These are phyloP conservation scores for Hanseniaspora gamundiae DNA, from an alignment of 1,139 yeast genomes.

Conservation along the genomic window DNA sequence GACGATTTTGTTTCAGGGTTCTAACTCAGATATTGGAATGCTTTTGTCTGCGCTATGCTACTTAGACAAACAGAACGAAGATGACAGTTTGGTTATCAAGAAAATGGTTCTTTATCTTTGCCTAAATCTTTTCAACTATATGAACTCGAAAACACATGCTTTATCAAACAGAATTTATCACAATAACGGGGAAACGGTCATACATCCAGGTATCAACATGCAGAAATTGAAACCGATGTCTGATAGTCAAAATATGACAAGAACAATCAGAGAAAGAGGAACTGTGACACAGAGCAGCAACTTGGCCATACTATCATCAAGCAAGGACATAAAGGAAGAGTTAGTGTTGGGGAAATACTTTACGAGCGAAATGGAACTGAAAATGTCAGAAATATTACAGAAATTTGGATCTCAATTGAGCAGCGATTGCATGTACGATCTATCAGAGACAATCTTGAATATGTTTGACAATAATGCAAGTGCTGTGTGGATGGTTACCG, in stretches of 20 bases:
- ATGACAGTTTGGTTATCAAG: neutral
- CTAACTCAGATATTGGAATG: neutral
- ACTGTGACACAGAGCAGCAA: neutral
- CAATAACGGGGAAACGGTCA: neutral
- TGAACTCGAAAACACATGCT: neutral
- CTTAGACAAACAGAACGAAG: neutral
- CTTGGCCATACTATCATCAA: neutral
- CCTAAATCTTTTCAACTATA: neutral
- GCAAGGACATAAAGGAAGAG: neutral
- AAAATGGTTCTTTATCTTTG: neutral
- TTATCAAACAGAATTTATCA: neutral
- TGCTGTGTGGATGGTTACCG: neutral
- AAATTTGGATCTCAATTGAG: neutral
- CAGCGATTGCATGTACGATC: neutral
- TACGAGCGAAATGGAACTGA: neutral
- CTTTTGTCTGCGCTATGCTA: neutral
- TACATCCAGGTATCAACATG: neutral
- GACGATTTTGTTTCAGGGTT: neutral
- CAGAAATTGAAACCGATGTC: neutral
- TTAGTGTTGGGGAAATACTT: neutral
- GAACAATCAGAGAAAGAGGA: neutral
- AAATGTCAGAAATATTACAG: neutral
- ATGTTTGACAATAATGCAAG: neutral
- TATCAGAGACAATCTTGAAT: neutral
- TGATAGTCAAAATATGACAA: too few relatives aligned